Base-by-base conservation (phyloP, 2,329 filamentous ascomycete species). In the Ascomycota sp. region DNA sequence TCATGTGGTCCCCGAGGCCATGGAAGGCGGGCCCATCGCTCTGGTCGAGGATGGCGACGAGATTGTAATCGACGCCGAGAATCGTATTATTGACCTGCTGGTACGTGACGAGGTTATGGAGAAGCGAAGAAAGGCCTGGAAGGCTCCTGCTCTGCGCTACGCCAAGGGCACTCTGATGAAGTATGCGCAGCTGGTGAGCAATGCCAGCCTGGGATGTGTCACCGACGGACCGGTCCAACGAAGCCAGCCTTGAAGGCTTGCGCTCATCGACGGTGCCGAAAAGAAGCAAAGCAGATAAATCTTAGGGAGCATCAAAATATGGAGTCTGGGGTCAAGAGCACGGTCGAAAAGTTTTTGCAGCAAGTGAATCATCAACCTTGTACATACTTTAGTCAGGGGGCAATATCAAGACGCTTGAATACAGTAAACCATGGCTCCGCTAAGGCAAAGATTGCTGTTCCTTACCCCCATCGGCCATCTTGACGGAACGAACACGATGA, bases 1-100 rank as follows among this genome's bases (percentile, higher is more conserved):
- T 2, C 80, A 89, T 53, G 77, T 92, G 36, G 80, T 85, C 25
- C 82, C 82, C 19, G 82, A 92, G 56, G 82, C 82, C 7, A 75
- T 80, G 46, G 78, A 79, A 39, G 82, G 82, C 29, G 82, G 82
- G 0, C 82, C 82, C 2, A 89, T 92, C 36, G 82, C 69, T 10
- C 63, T 92, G 8, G 76, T 89, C n/a, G 51, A 66, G 41, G 75
- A 92, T 40, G 82, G 82, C 19, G 82, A 92, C 47, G 63, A 63
- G 33, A 76, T 92, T 40, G 69, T 73, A 29, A 91, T 92, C 35
- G 80, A 92, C 43, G 78, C 82, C 0, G 76, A 85, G 50, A 69
- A 71, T 46, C 68, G 68, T 27, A 63, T 67, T 63, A 64, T 72
- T 29, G 51, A 82, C 66, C 58, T 81, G 4, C 58, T 76, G 24